phyloP scores from a whole-genome alignment of 2,329 filamentous ascomycete genomes.

The Malbranchea zuffiana region DNA sequence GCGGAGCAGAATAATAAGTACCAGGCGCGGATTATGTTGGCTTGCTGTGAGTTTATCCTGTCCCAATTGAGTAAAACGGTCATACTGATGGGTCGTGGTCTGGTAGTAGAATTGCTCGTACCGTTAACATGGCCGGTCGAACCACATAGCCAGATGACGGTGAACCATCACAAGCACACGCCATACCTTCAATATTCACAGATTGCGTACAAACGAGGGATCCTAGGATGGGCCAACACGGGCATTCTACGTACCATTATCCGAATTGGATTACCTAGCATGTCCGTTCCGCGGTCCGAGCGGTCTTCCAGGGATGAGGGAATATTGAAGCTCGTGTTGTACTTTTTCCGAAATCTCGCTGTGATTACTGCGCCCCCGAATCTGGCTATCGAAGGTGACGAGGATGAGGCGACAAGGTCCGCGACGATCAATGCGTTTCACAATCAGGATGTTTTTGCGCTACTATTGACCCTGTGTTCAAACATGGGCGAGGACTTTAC shows the following conservation, averaged over 20 bases:
- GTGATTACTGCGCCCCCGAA: slow-evolving; percentile 67
- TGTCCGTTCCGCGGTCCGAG: slow-evolving; percentile 67
- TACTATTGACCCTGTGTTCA: slow-evolving; percentile 76
- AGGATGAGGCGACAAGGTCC: slow-evolving; percentile 78
- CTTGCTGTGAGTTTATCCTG: slow-evolving; percentile 51
- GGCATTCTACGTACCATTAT: slow-evolving; percentile 71
- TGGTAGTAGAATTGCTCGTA: slow-evolving; percentile 73
- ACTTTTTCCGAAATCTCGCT: slow-evolving; percentile 78
- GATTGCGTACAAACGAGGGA: slow-evolving; percentile 75
- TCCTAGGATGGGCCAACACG: slow-evolving; percentile 71
- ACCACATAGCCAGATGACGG: slow-evolving; percentile 67
- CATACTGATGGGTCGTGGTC: no score
- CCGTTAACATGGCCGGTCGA: slow-evolving; percentile 92
- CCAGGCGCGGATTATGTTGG: slow-evolving; percentile 67
- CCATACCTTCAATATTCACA: slow-evolving; percentile 83
- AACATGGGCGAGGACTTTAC: slow-evolving; percentile 92
- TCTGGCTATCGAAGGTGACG: slow-evolving; percentile 71
- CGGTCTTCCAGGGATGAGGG: slow-evolving; percentile 72
- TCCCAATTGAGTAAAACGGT: not conserved
- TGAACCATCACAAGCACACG: slow-evolving; percentile 85
- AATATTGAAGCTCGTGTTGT: slow-evolving; percentile 81
- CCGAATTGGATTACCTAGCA: slow-evolving; percentile 69
- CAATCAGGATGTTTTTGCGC: slow-evolving; percentile 77
- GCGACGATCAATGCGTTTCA: slow-evolving; percentile 81
- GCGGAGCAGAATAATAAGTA: slow-evolving; percentile 60